Evolutionary conservation across 768 basidiomycete species (phyloP), one percentile per base, ranked within the genome.

Genomic region (Cyathus striatus): DNA sequence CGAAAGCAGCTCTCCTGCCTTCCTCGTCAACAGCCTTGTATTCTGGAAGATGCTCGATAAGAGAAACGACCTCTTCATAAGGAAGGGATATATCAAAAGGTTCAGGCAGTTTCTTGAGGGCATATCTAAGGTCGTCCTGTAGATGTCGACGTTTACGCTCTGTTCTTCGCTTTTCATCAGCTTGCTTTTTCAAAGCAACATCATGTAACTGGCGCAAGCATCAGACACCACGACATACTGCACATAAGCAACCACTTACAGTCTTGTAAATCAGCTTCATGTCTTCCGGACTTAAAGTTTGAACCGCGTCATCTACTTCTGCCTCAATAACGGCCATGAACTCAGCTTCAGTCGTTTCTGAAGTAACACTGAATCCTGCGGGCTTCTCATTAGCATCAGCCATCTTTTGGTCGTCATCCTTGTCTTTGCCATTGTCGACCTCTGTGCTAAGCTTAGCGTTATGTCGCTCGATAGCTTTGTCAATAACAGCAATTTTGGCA

Each of bases 51-150:
- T 91, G 71, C 60, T 90, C 75, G 41, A 97, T 89, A 13, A 83
- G 62, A 6, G 2, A 46, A 62, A 81, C 42, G 50, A 90, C 93
- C 52, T 87, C 81, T 51, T 97, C 94, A 55, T 86, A 98, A 1
- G 83, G 59, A 43, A 83, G 57, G 22, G 65, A 78, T 38, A 93
- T 60, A 49, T 95, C 90, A 27, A 97, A 62, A 1, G 89, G 77
- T 38, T 93, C 89, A 0, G 87, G 61, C 5, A 95, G 69, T 59
- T 95, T 95, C 66, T 89, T 92, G 50, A 97, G 71, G 0, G 94
- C 96, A 65, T 98, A 96, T 5, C 96, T 84, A 26, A 99, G 71
- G 56, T 98, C 96, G 62, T 99, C 96, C 55, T 96, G 90, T 48
- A 91, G 64, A 60, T 95, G 88, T 21, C 94, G 77, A 45, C 85